Percentiles rank a stretch among this genome's conserved stretches.
phyloP scores from a whole-genome alignment of 2,329 filamentous ascomycete species.

The Pseudodiploospora longispora region DNA sequence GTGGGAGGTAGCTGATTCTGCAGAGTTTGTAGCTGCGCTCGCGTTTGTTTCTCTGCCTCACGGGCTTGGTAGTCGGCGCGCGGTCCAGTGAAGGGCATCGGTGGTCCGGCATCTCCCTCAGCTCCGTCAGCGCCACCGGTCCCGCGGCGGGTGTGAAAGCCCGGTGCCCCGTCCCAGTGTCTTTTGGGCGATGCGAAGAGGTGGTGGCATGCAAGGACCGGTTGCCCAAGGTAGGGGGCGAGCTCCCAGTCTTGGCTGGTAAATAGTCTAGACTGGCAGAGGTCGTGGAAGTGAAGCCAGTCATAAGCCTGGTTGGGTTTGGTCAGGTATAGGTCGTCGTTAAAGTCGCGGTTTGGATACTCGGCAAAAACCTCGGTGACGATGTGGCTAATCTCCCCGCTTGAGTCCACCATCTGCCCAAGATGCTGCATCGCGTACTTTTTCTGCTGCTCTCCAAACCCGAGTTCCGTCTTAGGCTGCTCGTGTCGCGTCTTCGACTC shows the following conservation, averaged over 20 bases:
- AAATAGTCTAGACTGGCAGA: slow-evolving; percentile 69
- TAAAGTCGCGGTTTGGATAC: slow-evolving; percentile 81
- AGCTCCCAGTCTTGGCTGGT: slow-evolving; percentile 91
- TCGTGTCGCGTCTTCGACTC: slow-evolving; percentile 39
- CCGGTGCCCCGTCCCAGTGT: slow-evolving; percentile 29
- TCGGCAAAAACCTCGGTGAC: slow-evolving; percentile 76
- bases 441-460: slow-evolving; percentile 66
- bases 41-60: slow-evolving; percentile 74
- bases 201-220: slow-evolving; percentile 81
- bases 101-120: slow-evolving; percentile 39
- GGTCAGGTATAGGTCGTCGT: slow-evolving; percentile 83
- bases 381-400: slow-evolving; percentile 70
- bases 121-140: slow-evolving; percentile 27
- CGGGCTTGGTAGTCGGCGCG: slow-evolving; percentile 73
- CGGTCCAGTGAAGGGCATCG: slow-evolving; percentile 71
- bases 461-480: slow-evolving; percentile 52
- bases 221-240: slow-evolving; percentile 75
- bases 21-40: slow-evolving; percentile 62
- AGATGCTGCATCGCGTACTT: slow-evolving; percentile 64
- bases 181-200: slow-evolving; percentile 72
- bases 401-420: slow-evolving; percentile 68
- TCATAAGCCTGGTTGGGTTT: slow-evolving; percentile 87
- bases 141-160: slow-evolving; percentile 38
- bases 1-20: slow-evolving; percentile 65
- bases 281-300: slow-evolving; percentile 92